phyloP scores from a whole-genome alignment of 345 rosid species.

The Carallia brachiata region DNA sequence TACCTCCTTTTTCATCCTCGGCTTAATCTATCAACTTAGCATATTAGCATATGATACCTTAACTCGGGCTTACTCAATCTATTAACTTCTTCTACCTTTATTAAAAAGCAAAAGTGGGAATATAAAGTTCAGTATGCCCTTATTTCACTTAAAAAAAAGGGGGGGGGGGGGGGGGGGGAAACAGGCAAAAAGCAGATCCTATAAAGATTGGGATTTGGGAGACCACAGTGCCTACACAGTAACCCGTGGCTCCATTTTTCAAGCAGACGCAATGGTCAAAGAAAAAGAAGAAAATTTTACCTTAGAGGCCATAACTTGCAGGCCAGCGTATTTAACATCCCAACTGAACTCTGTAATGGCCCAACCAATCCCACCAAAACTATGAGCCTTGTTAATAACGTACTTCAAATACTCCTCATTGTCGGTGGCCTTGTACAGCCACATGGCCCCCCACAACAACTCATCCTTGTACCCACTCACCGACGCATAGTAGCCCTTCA shows the following conservation, averaged over 20 bases:
- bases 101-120: slow-evolving; percentile 14
- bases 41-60: slow-evolving; percentile 13
- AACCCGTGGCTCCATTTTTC: neutral
- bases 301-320: slow-evolving; percentile 29
- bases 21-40: neutral
- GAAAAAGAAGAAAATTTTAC: neutral
- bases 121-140: slow-evolving; percentile 7
- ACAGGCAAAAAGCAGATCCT: slow-evolving; percentile 27
- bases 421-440: slow-evolving; percentile 40
- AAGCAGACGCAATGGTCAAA: neutral
- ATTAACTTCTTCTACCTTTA: neutral
- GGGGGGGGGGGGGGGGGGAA: no score
- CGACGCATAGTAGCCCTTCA: slow-evolving; percentile 86
- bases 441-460: slow-evolving; percentile 53
- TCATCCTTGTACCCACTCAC: slow-evolving; percentile 98
- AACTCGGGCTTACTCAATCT: slow-evolving; percentile 19
- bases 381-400: slow-evolving; percentile 13
- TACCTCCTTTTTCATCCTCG: neutral
- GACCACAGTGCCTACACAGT: no score
- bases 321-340: slow-evolving; percentile 36
- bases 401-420: slow-evolving; percentile 20
- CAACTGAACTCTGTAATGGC: slow-evolving; percentile 35
- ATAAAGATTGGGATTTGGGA: slow-evolving; percentile 16
- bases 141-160: no score
- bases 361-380: slow-evolving; percentile 30